Base-by-base conservation (phyloP, 1,284 basidiomycete genomes). In the Ceratobasidium papillatum region DNA sequence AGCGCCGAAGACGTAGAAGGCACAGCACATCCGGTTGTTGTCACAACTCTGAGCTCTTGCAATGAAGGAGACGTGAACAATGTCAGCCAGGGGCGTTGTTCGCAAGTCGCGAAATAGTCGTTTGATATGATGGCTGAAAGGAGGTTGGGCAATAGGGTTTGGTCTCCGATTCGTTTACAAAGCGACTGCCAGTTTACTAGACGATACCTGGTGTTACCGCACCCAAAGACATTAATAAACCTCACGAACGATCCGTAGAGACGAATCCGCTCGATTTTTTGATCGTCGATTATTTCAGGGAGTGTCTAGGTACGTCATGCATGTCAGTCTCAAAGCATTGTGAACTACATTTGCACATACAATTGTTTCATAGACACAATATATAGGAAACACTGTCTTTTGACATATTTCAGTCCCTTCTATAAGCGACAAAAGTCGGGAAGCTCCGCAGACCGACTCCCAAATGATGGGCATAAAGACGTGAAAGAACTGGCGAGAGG, bases 141-240 rank as follows among this genome's bases (percentile, higher is more conserved):
- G 9, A 61, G 38, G n/a, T 61, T 61, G 30, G 36, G 58, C n/a
- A 61, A 34, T 27, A 61, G 58, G 3, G 58, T n/a, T 22, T 43
- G 34, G 7, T 22, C 22, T 19, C 19, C 9, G 22, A 32, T 27
- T 17, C 38, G 58, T 2, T 3, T 19, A 27, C 14, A 41, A 17
- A 61, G n/a, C 30, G 8, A 12, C 17, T 36, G 34, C 58, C 58
- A 61, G 58, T 36, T 36, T 12, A 61, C 19, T 22, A 61, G 58
- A 9, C 11, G 7, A 22, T 61, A 61, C 22, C 25, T 0, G 38
- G n/a, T 2, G 19, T 4, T 32, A 3, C 11, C 19, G 22, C 2
- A 19, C 34, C 25, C 2, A 25, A 61, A 61, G 1, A 61, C 38
- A 0, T 34, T 7, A 11, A 61, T 19, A 36, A 9, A 22, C 32